Conservation (phyloP, 805 yeast species). For the Metschnikowia borealis region DNA sequence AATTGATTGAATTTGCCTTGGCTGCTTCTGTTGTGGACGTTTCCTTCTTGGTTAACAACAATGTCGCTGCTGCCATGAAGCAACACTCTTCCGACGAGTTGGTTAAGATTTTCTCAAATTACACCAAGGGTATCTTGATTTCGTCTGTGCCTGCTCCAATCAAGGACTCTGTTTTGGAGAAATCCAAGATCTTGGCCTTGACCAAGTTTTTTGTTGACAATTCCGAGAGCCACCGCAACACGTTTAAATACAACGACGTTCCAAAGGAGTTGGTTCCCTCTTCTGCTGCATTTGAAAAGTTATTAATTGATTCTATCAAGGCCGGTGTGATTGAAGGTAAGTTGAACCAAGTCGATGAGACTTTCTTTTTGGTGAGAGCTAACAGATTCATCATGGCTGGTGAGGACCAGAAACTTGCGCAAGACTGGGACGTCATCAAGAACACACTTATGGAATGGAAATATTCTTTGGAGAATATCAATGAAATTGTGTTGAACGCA, state of each 20-base stretch:
- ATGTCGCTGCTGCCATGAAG: constrained; percentile 33
- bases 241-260: constrained; percentile 35
- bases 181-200: constrained; percentile 39
- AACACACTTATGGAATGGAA: constrained; percentile 37
- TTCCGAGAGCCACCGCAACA: constrained; percentile 22
- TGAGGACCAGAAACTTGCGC: constrained; percentile 25
- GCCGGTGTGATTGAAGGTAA: constrained; percentile 44
- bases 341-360: constrained; percentile 40
- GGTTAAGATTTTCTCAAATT: constrained; percentile 28
- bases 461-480: constrained; percentile 36
- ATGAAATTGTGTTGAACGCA: constrained; percentile 38
- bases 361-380: constrained; percentile 38
- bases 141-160: constrained; percentile 20
- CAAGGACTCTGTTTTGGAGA: constrained; percentile 26
- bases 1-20: constrained; percentile 35
- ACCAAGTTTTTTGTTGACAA: constrained; percentile 33
- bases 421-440: constrained; percentile 36
- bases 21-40: constrained; percentile 36
- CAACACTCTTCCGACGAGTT: constrained; percentile 25
- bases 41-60: constrained; percentile 39
- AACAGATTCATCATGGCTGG: constrained; percentile 40
- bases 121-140: constrained; percentile 35
- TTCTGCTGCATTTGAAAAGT: constrained; percentile 33
- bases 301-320: constrained; percentile 40
- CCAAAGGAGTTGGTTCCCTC: constrained; percentile 28